Percentiles rank a stretch among this genome's conserved stretches.
Conservation (phyloP, 2,329 filamentous ascomycete species). For the Neofusicoccum umdonicola region DNA sequence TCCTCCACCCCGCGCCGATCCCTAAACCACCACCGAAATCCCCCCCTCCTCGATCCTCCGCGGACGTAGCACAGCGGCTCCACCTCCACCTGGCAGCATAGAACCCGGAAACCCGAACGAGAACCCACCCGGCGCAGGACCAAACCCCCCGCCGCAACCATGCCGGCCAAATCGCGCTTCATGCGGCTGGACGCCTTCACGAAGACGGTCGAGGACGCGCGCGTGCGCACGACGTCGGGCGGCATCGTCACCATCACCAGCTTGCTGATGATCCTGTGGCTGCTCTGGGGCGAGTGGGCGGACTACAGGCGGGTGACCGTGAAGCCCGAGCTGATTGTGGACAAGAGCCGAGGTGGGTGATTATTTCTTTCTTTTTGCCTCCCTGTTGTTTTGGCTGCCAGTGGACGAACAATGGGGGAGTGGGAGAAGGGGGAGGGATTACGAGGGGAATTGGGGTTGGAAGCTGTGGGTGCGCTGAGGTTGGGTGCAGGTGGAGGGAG, state of each 20-base stretch:
- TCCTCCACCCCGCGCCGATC: too few relatives aligned
- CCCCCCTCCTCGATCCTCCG: too few relatives aligned
- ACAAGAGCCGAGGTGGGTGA: conserved; percentile 82
- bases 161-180: conserved; percentile 91
- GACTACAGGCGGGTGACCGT: conserved; percentile 87
- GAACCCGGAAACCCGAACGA: too few relatives aligned
- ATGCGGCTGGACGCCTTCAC: conserved; percentile 97
- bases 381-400: not conserved
- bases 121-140: not conserved
- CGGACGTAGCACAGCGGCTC: too few relatives aligned
- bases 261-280: conserved; percentile 80
- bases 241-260: conserved; percentile 93
- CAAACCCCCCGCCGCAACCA: conserved; percentile 38
- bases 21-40: too few relatives aligned
- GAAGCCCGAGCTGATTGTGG: conserved; percentile 89
- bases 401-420: not conserved
- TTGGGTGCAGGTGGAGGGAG: not conserved
- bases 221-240: conserved; percentile 91
- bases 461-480: not conserved
- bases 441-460: not conserved
- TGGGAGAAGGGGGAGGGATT: not conserved
- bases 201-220: conserved; percentile 97
- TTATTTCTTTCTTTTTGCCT: not conserved
- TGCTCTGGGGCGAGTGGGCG: conserved; percentile 92
- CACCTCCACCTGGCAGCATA: too few relatives aligned